Evolutionary conservation across 495 filamentous ascomycete species (phyloP), one percentile per base, ranked within the genome.

Genomic region (Xanthoparmelia taractica): DNA sequence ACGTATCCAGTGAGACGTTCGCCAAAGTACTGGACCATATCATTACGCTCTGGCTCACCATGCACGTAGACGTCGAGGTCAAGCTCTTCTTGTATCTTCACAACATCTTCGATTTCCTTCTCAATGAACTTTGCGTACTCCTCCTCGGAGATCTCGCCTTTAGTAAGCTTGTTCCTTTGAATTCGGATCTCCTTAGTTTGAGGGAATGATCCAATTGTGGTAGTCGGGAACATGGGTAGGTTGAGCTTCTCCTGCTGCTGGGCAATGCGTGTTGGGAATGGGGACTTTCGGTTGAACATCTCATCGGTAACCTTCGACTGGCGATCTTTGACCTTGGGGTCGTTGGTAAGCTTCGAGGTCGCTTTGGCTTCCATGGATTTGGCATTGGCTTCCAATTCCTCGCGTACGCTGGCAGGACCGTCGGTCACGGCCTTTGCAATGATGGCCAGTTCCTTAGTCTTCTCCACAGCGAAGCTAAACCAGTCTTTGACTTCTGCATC

Each of bases 1-100:
- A 91, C 91, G 77, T 97, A 98, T 73, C 94, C 94, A 66, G 91
- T 85, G 54, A 98, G 84, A 68, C 92, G 87, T 85, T 98, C 94
- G 76, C 94, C 94, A 72, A 98, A 98, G 86, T 97, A 98, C 78
- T 98, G 94, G 47, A 98, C 94, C 94, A 98, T 98, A 86, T 98
- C 94, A 79, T 97, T 97, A 77, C 94, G 91, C 84, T 98, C 94
- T 58, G 94, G 93, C 82, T 98, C 94, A 73, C 94, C 94, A 80
- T 98, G 94, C 65, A 98, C 94, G 73, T 89, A 87, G 72, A 98
- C 95, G 71, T 97, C 94, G 27, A 98, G 87, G 73, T 84, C 90
- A 68, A 98, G 92, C 79, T 96, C 93, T 70, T 97, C 92, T 82
- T 98, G 94, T 78, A 97, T 89, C 81, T 90, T 88, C 78, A 98